A percentile compares a stretch with the other conserved stretches of the same genome.
These are phyloP conservation scores for Oryza australiensis DNA, from an alignment of 176 grass and related monocot genomes.

Conservation along the genomic window DNA sequence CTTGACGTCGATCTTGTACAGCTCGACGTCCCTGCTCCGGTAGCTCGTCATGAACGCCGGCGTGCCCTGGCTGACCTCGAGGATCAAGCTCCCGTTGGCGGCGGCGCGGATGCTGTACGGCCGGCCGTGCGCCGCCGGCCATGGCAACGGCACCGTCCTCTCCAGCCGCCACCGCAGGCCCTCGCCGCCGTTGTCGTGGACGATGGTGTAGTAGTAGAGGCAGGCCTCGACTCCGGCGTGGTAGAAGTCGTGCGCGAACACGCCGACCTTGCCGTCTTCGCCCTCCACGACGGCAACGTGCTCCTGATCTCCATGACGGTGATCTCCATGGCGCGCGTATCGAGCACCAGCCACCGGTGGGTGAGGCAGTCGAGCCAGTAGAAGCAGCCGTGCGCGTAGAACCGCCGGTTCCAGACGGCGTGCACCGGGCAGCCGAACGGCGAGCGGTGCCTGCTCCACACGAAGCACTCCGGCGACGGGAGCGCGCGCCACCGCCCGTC, in stretches of 20 bases:
- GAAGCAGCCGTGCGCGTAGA: slow-evolving; percentile 58
- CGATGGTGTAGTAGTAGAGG: slow-evolving; percentile 44
- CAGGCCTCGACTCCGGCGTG: slow-evolving; percentile 29
- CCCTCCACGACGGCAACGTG: slow-evolving; percentile 40
- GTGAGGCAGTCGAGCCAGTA: slow-evolving; percentile 51
- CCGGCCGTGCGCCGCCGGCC: background rate
- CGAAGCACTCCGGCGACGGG: slow-evolving; percentile 37
- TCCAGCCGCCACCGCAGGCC: slow-evolving; percentile 30
- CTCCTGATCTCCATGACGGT: slow-evolving; percentile 23
- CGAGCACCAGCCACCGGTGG: slow-evolving; percentile 48
- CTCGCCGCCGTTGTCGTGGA: background rate
- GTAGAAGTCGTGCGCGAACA: slow-evolving; percentile 52
- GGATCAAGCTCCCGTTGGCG: slow-evolving; percentile 38
- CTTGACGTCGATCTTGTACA: slow-evolving; percentile 42
- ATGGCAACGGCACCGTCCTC: slow-evolving; percentile 32
- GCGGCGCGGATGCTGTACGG: slow-evolving; percentile 29
- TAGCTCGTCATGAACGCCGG: slow-evolving; percentile 12
- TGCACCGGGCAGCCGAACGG: slow-evolving; percentile 28
- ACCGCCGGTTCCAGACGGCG: slow-evolving; percentile 46
- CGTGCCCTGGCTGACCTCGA: slow-evolving; percentile 21
- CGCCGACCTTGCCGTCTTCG: background rate
- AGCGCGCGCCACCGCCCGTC: slow-evolving; percentile 37
- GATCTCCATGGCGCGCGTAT: slow-evolving; percentile 40
- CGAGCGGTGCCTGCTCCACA: slow-evolving; percentile 30
- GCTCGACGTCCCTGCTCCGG: slow-evolving; percentile 27